Evolutionary conservation across 2,329 filamentous ascomycete species (phyloP).

Genomic region (Pezicula neosporulosa): DNA sequence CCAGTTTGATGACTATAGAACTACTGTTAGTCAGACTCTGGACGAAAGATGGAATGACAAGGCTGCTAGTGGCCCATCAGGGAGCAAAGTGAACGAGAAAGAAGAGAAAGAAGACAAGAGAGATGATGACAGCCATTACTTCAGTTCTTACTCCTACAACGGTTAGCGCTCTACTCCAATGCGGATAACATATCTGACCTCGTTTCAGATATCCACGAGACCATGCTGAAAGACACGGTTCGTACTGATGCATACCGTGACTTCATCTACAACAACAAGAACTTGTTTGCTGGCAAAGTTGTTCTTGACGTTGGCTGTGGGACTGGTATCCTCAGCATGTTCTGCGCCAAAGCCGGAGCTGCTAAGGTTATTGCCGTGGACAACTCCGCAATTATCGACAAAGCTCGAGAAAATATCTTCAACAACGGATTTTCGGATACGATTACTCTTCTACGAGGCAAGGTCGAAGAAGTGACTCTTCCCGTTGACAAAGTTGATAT

Average conservation of each 20-base stretch:
- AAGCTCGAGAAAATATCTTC: constrained; percentile 80
- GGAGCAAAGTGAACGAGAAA: constrained; percentile 44
- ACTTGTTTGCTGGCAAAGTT: constrained; percentile 79
- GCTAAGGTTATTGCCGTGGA: constrained; percentile 86
- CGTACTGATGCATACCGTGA: constrained; percentile 91
- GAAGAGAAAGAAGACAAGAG: constrained; percentile 33
- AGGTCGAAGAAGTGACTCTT: constrained; percentile 80
- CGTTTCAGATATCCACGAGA: constrained; percentile 80
- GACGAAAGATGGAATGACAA: constrained; percentile 34
- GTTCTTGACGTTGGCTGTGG: constrained; percentile 91
- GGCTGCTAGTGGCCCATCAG: constrained; percentile 36
- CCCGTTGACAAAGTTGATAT: constrained; percentile 84
- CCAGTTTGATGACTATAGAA: constrained; percentile 36
- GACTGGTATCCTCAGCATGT: constrained; percentile 87
- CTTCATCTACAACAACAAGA: constrained; percentile 90
- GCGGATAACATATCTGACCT: constrained; percentile 6
- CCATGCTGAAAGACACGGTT: constrained; percentile 88
- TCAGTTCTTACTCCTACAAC: constrained; percentile 64
- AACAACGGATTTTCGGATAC: constrained; percentile 70
- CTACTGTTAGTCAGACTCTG: constrained; percentile 34
- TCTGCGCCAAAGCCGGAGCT: constrained; percentile 87
- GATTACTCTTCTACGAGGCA: constrained; percentile 79
- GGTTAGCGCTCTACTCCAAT: constrained; percentile 35
- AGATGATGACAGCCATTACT: constrained; percentile 58
- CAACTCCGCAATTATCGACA: constrained; percentile 85